phyloP scores from a whole-genome alignment of 768 basidiomycete species.

The Lyophyllum shimeji region DNA sequence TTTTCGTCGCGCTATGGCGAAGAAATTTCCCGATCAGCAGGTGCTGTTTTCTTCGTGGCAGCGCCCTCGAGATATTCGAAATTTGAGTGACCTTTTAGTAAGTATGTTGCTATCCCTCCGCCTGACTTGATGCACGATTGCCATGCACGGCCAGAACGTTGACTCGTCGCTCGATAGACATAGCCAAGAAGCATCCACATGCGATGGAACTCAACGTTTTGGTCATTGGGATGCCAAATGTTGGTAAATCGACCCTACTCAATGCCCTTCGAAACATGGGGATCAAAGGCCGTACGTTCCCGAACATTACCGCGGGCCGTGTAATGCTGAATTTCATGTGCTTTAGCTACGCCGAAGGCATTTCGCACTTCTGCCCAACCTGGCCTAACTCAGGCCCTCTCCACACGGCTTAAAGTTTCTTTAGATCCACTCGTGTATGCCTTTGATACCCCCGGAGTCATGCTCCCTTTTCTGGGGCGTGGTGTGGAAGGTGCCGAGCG shows the following conservation, averaged over 20 bases:
- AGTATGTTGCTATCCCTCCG: constrained; percentile 50
- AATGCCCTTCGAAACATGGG: constrained; percentile 89
- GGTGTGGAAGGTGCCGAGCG: constrained; percentile 87
- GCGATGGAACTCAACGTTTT: constrained; percentile 82
- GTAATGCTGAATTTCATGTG: constrained; percentile 5
- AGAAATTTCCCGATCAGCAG: constrained; percentile 68
- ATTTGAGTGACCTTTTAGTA: constrained; percentile 66
- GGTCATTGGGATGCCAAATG: constrained; percentile 98
- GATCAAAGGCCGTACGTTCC: constrained; percentile 73
- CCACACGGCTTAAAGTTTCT: constrained; percentile 85
- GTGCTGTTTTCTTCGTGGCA: constrained; percentile 75
- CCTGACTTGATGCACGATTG: constrained; percentile 3
- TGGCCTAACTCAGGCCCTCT: constrained; percentile 86
- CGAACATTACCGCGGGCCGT: constrained; percentile 4
- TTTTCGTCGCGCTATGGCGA: constrained; percentile 69
- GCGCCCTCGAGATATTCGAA: constrained; percentile 60
- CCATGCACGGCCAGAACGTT: constrained; percentile 2
- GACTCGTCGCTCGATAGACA: constrained; percentile 39
- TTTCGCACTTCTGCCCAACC: constrained; percentile 87
- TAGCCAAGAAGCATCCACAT: constrained; percentile 68
- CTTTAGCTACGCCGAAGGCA: constrained; percentile 78
- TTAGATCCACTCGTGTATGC: constrained; percentile 85
- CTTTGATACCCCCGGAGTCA: constrained; percentile 94
- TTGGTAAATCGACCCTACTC: constrained; percentile 93
- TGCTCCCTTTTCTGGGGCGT: constrained; percentile 91